Percentiles rank a stretch among this genome's conserved stretches.
Conservation (phyloP, 768 basidiomycete genomes). For the Lepiota brunneoincarnata region DNA sequence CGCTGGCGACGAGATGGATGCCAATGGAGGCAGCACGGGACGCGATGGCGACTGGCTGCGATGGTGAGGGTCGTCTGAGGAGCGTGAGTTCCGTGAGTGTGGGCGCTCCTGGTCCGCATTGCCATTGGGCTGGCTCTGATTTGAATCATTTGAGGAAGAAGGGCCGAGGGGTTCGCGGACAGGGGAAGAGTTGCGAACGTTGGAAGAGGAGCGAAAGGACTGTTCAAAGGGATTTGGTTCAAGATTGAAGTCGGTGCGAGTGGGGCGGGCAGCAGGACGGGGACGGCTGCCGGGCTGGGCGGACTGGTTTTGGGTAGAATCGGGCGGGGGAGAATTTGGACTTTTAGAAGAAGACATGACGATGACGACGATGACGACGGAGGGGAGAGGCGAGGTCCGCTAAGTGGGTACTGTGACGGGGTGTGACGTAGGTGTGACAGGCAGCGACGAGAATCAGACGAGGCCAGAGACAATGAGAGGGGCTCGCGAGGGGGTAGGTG, state of each 20-base stretch:
- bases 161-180: slow-evolving; percentile 25
- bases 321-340: slow-evolving; percentile 28
- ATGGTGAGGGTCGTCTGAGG: slow-evolving; percentile 24
- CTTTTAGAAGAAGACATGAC: slow-evolving; percentile 40
- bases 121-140: slow-evolving; percentile 19
- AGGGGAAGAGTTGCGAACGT: slow-evolving; percentile 43
- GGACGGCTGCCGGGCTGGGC: slow-evolving; percentile 8
- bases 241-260: slow-evolving; percentile 64
- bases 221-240: slow-evolving; percentile 96
- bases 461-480: neutral
- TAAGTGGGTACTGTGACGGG: neutral
- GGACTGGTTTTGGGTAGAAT: slow-evolving; percentile 10
- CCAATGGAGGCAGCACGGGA: slow-evolving; percentile 79
- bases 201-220: slow-evolving; percentile 67
- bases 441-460: slow-evolving; percentile 4
- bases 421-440: slow-evolving; percentile 6
- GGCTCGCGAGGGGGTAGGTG: neutral
- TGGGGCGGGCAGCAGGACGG: slow-evolving; percentile 33
- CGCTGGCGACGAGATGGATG: slow-evolving; percentile 71
- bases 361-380: slow-evolving; percentile 18
- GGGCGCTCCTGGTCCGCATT: slow-evolving; percentile 23
- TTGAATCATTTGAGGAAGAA: slow-evolving; percentile 28
- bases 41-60: slow-evolving; percentile 48
- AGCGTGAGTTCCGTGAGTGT: slow-evolving; percentile 21
- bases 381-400: slow-evolving; percentile 9